Evolutionary conservation across 225 moss, liverwort and hornwort genomes (phyloP), one percentile per base, ranked within the genome.

Genomic region (Neckera pumila): DNA sequence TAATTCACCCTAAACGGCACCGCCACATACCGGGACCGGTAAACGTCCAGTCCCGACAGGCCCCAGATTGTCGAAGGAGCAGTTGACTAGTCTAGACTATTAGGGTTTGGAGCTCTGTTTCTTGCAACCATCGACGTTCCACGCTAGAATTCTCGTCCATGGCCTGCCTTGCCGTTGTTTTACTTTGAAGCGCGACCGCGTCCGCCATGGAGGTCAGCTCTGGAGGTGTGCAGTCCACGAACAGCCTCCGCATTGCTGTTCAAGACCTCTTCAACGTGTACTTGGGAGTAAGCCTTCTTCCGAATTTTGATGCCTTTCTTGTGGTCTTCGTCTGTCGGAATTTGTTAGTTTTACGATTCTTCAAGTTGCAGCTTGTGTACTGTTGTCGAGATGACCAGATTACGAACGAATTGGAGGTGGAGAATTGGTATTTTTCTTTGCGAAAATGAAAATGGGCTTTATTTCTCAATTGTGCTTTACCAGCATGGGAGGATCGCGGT

Each of bases 181-280:
- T 16, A 38, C 43, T 60, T 83, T 90, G 90, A 88, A 76, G 81
- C 40, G 57, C 45, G 28, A 58, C 42, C 20, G 31, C 76, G 42
- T 66, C 74, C 76, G 85, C 86, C 49, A 98, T 98, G 98, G 96
- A 96, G 86, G 92, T 95, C 80, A 98, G 93, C 86, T 94, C 96
- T 40, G 96, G 95, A 84, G 95, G 95, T 76, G 95, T 90, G 84
- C 93, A 90, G 90, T 91, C 93, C 26, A 81, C 81, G 56, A 92
- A 84, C 83, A 93, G 93, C 88, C 90, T 97, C 63, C 96, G 96
- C 86, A 82, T 89, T 72, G 98, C 97, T 51, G 93, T 98, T 53
- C 95, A 96, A 86, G 97, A 96, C 79, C 96, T 98, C 76, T 98
- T 98, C 91, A 93, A 95, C 86, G 81, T 97, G 14, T 98, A 98